Conservation (phyloP, 2,329 filamentous ascomycete species). For the Hymenoscyphus infarciens region DNA sequence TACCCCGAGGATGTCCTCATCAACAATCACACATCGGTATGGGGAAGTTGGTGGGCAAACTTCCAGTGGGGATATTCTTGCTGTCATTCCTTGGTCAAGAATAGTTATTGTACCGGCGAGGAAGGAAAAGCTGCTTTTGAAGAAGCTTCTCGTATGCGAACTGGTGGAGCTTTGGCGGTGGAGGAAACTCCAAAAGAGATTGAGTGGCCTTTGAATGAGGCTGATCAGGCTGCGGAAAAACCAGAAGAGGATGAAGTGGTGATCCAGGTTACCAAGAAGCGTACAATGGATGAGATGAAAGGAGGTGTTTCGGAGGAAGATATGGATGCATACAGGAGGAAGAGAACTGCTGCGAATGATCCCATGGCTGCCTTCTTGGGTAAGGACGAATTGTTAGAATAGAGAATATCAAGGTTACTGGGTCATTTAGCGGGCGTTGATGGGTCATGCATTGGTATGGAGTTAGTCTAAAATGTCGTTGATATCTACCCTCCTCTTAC, state of each 20-base stretch:
- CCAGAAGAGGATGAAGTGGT: conserved; percentile 27
- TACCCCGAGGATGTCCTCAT: conserved; percentile 83
- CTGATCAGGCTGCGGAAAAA: conserved; percentile 31
- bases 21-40: conserved; percentile 90
- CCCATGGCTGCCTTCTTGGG: conserved; percentile 83
- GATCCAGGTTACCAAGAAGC: conserved; percentile 53
- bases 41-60: conserved; percentile 96
- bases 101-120: conserved; percentile 95
- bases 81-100: conserved; percentile 90
- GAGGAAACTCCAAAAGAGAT: conserved; percentile 31
- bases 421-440: conserved; percentile 5
- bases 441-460: neutral
- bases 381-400: conserved; percentile 61
- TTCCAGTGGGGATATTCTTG: conserved; percentile 97
- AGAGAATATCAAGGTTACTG: conserved; percentile 13
- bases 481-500: too few relatives aligned
- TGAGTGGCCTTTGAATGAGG: conserved; percentile 29
- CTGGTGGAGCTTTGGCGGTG: conserved; percentile 39
- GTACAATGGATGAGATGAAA: conserved; percentile 75
- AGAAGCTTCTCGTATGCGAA: conserved; percentile 62
- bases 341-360: conserved; percentile 70
- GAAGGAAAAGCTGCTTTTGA: conserved; percentile 80
- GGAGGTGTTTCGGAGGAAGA: conserved; percentile 77
- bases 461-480: too few relatives aligned
- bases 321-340: conserved; percentile 79